Evolutionary conservation across 2,329 filamentous ascomycete species (phyloP).

Genomic region (Claviceps sp.): DNA sequence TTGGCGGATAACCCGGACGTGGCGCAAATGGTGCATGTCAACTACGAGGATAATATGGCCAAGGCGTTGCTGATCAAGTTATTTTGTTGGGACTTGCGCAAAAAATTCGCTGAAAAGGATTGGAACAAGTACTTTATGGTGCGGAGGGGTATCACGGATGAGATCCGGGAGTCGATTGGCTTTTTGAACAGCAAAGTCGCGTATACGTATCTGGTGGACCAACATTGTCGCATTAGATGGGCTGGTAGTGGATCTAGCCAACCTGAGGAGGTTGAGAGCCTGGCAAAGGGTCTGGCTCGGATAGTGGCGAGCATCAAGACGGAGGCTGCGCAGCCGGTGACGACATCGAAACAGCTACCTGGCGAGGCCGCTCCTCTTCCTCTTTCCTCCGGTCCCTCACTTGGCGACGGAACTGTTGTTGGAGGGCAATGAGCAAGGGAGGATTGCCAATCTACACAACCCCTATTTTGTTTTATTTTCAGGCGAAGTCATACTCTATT

Average conservation of each 20-base stretch:
- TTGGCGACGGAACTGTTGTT: too few relatives aligned
- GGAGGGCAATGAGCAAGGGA: too few relatives aligned
- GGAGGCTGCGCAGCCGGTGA: conserved; percentile 19
- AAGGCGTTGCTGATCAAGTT: conserved; percentile 45
- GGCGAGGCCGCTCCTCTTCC: conserved; percentile 11
- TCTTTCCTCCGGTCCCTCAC: too few relatives aligned
- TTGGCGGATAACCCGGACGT: conserved; percentile 38
- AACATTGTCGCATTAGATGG: conserved; percentile 83
- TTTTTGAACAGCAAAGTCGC: conserved; percentile 83
- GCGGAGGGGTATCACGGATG: conserved; percentile 41
- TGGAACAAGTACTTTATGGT: conserved; percentile 52
- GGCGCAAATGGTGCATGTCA: conserved; percentile 73
- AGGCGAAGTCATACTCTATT: conserved; percentile 7
- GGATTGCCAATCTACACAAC: too few relatives aligned
- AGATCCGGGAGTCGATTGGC: conserved; percentile 50
- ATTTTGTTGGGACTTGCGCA: conserved; percentile 41
- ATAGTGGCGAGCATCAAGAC: conserved; percentile 45
- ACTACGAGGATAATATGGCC: conserved; percentile 70
- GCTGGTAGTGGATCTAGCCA: conserved; percentile 65
- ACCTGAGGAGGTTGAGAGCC: conserved; percentile 49
- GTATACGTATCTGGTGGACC: conserved; percentile 84
- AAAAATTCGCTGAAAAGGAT: conserved; percentile 33
- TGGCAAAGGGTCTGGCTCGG: conserved; percentile 51
- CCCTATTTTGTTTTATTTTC: too few relatives aligned
- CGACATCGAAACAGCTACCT: conserved; percentile 20